phyloP scores from a whole-genome alignment of 257 asterid species.

The Handroanthus guayacan region DNA sequence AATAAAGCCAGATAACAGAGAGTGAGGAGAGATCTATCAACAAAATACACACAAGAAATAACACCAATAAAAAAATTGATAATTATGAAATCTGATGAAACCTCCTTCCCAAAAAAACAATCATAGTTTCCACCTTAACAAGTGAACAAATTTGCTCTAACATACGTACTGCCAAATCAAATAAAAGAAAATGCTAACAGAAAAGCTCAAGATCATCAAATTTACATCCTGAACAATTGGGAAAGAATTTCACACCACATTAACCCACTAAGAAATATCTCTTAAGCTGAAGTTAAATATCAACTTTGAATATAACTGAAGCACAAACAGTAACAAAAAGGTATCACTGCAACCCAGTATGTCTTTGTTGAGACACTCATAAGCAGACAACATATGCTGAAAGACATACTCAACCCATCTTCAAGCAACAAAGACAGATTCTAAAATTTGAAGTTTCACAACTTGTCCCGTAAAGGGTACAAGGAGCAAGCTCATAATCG shows the following conservation, averaged over 20 bases:
- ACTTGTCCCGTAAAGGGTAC: conserved; percentile 34
- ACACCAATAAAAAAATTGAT: background rate
- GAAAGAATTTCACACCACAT: conserved; percentile 15
- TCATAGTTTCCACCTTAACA: conserved; percentile 14
- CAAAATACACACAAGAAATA: background rate
- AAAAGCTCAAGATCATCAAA: conserved; percentile 25
- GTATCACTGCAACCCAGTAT: background rate
- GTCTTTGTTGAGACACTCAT: background rate
- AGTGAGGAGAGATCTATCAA: conserved; percentile 33
- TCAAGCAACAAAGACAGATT: conserved; percentile 29
- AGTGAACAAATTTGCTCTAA: conserved; percentile 1
- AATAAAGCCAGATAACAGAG: conserved; percentile 22
- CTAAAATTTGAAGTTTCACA: conserved; percentile 30
- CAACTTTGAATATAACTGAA: conserved; percentile 6
- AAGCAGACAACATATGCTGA: background rate
- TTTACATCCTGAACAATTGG: background rate
- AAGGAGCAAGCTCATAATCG: conserved; percentile 26
- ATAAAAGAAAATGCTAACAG: conserved; percentile 9
- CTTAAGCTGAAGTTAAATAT: background rate
- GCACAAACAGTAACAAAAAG: background rate
- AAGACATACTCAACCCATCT: conserved; percentile 35
- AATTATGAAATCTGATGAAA: background rate
- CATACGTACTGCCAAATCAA: conserved; percentile 16
- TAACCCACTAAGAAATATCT: conserved; percentile 17
- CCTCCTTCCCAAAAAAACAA: background rate